Conservation (phyloP, 1,284 basidiomycete genomes). For the Apiotrichum sp. region DNA sequence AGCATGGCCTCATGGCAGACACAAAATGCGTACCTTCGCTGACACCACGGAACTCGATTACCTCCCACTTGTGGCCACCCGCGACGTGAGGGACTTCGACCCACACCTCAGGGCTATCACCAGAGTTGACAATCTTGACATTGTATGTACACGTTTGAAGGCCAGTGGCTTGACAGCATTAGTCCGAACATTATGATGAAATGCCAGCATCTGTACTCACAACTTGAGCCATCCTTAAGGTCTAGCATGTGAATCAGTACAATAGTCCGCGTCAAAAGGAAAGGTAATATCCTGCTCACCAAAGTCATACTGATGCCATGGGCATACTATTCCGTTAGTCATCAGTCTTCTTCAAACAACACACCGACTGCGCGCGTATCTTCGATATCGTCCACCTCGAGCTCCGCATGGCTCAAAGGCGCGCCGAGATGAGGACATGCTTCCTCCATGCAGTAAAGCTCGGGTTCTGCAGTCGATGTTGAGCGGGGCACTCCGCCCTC, state of each 20-base stretch:
- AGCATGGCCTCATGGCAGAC: too few relatives aligned
- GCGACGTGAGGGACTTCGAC: slow-evolving; percentile 58
- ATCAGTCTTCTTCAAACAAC: background rate
- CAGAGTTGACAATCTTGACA: slow-evolving; percentile 54
- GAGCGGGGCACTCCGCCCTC: too few relatives aligned
- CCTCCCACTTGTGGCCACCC: slow-evolving; percentile 52
- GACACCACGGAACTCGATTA: slow-evolving; percentile 70
- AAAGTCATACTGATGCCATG: slow-evolving; percentile 67
- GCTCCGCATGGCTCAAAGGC: slow-evolving; percentile 60
- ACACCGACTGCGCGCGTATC: slow-evolving; percentile 32
- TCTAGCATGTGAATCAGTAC: slow-evolving; percentile 28
- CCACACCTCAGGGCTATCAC: slow-evolving; percentile 54
- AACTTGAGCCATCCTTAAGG: slow-evolving; percentile 38
- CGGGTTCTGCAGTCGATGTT: slow-evolving; percentile 37
- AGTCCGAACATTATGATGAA: background rate
- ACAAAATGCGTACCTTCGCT: slow-evolving; percentile 59
- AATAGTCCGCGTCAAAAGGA: background rate
- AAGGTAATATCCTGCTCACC: slow-evolving; percentile 7
- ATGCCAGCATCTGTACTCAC: slow-evolving; percentile 53
- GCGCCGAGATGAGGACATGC: slow-evolving; percentile 78
- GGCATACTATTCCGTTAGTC: slow-evolving; percentile 54
- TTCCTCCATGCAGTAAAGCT: slow-evolving; percentile 78
- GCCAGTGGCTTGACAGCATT: slow-evolving; percentile 55
- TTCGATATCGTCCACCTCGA: slow-evolving; percentile 33
- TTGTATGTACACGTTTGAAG: slow-evolving; percentile 70